Percentiles rank a stretch among this genome's conserved stretches.
Conservation (phyloP, 116 monocot species). For the Papilionanthe hybrid region DNA sequence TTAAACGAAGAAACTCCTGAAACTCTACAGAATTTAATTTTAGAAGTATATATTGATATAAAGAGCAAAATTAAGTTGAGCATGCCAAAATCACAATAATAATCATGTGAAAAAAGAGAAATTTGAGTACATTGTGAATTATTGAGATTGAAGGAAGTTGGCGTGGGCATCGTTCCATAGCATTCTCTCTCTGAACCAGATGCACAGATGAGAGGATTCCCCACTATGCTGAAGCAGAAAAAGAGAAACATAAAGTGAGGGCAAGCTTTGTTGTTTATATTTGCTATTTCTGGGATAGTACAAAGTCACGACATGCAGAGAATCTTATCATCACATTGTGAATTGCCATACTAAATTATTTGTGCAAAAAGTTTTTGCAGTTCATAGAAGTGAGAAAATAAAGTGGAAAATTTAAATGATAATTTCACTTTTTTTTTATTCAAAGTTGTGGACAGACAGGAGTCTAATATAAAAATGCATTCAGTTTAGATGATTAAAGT, state of each 20-base stretch:
- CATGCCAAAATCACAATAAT: not conserved
- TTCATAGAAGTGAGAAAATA: no score
- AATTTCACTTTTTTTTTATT: not conserved
- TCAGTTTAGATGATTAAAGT: not conserved
- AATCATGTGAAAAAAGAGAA: not conserved
- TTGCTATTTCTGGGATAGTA: not conserved
- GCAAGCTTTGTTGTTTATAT: not conserved
- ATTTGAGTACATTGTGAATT: conserved; percentile 31
- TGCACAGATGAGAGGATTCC: conserved; percentile 62
- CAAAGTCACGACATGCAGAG: not conserved
- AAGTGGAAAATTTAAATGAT: not conserved
- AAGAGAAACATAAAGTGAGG: conserved; percentile 5
- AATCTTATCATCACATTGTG: not conserved
- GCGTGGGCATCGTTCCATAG: conserved; percentile 27
- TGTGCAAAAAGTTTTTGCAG: not conserved
- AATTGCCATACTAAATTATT: not conserved
- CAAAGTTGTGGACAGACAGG: not conserved
- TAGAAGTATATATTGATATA: not conserved
- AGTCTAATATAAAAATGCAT: not conserved
- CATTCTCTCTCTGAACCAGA: conserved; percentile 39
- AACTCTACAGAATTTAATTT: not conserved
- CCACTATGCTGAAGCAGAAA: conserved; percentile 45
- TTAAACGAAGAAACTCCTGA: no score
- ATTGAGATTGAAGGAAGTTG: conserved; percentile 29
- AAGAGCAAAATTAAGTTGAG: not conserved